Percentiles rank a stretch among this genome's conserved stretches.
phyloP scores from a whole-genome alignment of 345 rosid species.

The Viola odorata region DNA sequence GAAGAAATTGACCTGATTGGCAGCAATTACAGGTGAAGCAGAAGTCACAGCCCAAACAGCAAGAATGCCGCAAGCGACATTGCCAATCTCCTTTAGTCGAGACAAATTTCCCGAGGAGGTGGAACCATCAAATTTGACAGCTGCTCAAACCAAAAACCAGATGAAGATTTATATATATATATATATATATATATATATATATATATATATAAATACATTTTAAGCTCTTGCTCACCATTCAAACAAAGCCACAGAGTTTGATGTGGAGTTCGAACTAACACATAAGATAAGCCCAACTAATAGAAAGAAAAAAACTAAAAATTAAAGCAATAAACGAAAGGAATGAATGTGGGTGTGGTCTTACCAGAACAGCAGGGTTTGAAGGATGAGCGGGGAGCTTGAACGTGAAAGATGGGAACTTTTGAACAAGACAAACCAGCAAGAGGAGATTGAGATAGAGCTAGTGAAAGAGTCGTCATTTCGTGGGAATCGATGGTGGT shows the following conservation, averaged over 20 bases:
- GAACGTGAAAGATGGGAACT: slow-evolving; percentile 17
- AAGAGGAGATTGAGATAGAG: slow-evolving; percentile 20
- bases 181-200: slow-evolving; percentile 10
- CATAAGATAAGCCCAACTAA: no score
- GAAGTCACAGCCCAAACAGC: slow-evolving; percentile 62
- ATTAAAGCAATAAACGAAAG: no score
- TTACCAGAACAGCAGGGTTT: slow-evolving; percentile 50
- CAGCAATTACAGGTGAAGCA: slow-evolving; percentile 78
- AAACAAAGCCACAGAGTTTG: neutral
- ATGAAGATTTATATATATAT: slow-evolving; percentile 9
- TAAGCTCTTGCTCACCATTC: neutral
- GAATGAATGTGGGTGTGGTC: neutral
- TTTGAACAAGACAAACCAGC: slow-evolving; percentile 11
- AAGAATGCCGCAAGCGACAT: slow-evolving; percentile 61
- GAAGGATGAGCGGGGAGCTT: slow-evolving; percentile 23
- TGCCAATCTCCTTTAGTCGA: slow-evolving; percentile 45
- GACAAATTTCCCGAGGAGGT: slow-evolving; percentile 27
- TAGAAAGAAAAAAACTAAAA: neutral
- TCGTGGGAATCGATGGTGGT: neutral
- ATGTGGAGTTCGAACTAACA: neutral
- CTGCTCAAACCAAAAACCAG: slow-evolving; percentile 22
- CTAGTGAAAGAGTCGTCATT: slow-evolving; percentile 50
- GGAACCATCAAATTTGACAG: slow-evolving; percentile 18
- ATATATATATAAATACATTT: slow-evolving; percentile 3
- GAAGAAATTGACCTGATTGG: slow-evolving; percentile 47